Evolutionary conservation across 2,329 filamentous ascomycete genomes (phyloP).

Genomic region (Ophiostoma novo-ulmi): DNA sequence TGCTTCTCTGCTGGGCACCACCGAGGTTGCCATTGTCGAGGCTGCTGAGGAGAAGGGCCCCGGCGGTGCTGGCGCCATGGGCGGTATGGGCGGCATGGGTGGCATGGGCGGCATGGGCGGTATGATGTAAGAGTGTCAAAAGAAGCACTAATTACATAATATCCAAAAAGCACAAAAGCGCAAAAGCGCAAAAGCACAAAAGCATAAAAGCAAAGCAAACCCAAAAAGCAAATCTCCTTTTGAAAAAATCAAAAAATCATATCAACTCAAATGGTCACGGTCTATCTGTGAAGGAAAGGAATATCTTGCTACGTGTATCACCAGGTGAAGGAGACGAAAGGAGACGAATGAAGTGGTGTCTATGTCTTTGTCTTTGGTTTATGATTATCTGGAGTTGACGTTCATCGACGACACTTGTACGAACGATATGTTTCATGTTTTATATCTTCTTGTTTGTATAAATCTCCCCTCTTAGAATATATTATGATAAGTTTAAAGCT

Average conservation of each 20-base stretch:
- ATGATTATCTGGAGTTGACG: slow-evolving; percentile 11
- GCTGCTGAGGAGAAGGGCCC: slow-evolving; percentile 86
- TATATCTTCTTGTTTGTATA: slow-evolving; percentile 15
- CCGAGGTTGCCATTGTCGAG: slow-evolving; percentile 96
- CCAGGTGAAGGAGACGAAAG: not conserved
- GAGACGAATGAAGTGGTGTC: not conserved
- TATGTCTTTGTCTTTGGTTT: not conserved
- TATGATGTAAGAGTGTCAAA: slow-evolving; percentile 50
- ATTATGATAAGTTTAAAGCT: not conserved
- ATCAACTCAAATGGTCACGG: not conserved
- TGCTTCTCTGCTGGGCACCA: slow-evolving; percentile 92
- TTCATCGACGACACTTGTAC: slow-evolving; percentile 11
- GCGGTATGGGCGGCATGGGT: slow-evolving; percentile 60
- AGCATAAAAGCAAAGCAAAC: not conserved
- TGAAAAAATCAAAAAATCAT: slow-evolving; percentile 7
- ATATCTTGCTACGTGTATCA: not conserved
- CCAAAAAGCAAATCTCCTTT: not conserved
- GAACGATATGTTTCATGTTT: slow-evolving; percentile 13
- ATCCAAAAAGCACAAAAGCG: slow-evolving; percentile 26
- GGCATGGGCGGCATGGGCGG: slow-evolving; percentile 53
- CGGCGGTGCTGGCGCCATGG: slow-evolving; percentile 48
- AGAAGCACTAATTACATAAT: slow-evolving; percentile 20
- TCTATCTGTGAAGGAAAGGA: slow-evolving; percentile 8
- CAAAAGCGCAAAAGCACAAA: not conserved
- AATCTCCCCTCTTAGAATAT: slow-evolving; percentile 8